Conservation (phyloP, 83 land plant genomes). For the Picea engelmannii region DNA sequence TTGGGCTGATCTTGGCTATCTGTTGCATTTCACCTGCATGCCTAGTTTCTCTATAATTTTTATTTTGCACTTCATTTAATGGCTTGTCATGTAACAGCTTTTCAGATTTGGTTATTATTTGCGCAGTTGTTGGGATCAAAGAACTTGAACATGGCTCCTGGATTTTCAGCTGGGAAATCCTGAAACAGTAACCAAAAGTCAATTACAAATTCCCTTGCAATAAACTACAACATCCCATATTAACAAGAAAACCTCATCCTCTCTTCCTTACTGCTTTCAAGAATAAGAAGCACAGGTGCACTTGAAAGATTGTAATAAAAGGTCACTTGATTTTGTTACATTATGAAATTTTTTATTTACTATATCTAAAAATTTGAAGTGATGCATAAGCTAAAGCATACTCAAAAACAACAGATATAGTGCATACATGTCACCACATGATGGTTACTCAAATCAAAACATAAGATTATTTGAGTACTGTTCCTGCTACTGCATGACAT, state of each 20-base stretch:
- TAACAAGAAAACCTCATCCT: neutral
- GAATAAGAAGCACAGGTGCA: constrained; percentile 2
- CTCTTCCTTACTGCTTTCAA: neutral
- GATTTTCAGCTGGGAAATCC: constrained; percentile 1
- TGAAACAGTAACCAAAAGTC: constrained; percentile 4
- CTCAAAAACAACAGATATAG: too few species aligned
- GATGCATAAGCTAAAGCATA: too few species aligned
- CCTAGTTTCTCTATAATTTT: neutral
- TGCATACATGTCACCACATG: too few species aligned
- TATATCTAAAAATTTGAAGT: too few species aligned
- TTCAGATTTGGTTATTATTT: neutral
- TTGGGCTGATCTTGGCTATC: neutral
- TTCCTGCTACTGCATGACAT: too few species aligned
- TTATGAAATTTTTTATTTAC: too few species aligned
- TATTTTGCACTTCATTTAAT: constrained; percentile 2
- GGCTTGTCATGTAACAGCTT: neutral
- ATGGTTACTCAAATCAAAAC: too few species aligned
- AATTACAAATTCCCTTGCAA: neutral
- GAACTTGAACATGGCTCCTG: constrained; percentile 1
- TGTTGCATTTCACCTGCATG: neutral
- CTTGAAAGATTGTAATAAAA: neutral
- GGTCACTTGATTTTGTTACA: too few species aligned
- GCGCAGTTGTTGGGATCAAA: constrained; percentile 3
- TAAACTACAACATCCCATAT: neutral
- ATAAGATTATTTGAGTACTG: too few species aligned